phyloP scores from a whole-genome alignment of 345 rosid species.

The Citrus glauca region DNA sequence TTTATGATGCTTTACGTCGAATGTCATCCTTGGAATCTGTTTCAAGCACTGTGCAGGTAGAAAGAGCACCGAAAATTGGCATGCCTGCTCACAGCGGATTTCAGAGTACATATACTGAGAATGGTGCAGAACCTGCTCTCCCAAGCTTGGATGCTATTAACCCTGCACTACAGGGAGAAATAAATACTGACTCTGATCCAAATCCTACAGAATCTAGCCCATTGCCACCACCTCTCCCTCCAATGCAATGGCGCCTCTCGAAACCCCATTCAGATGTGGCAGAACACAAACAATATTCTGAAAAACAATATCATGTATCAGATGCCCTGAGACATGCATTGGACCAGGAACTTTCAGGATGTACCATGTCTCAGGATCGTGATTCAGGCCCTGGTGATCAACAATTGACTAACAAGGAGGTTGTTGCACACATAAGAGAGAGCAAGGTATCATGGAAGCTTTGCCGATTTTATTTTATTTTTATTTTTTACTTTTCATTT shows the following conservation, averaged over 20 bases:
- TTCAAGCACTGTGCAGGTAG: conserved; percentile 33
- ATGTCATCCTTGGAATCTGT: conserved; percentile 34
- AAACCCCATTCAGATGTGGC: conserved; percentile 32
- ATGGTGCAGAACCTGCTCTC: conserved; percentile 44
- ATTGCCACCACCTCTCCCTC: conserved; percentile 75
- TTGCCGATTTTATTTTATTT: background rate
- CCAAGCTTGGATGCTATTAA: conserved; percentile 49
- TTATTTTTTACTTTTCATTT: background rate
- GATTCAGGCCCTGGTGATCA: conserved; percentile 33
- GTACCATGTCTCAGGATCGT: conserved; percentile 29
- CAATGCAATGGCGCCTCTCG: conserved; percentile 59
- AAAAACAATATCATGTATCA: conserved; percentile 27
- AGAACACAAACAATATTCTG: conserved; percentile 30
- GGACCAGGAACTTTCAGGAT: conserved; percentile 28
- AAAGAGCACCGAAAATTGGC: conserved; percentile 13
- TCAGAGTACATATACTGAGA: conserved; percentile 20
- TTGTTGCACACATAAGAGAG: conserved; percentile 28
- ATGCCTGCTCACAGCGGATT: conserved; percentile 15
- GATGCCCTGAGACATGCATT: conserved; percentile 30
- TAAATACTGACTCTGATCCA: conserved; percentile 15
- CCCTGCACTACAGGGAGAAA: conserved; percentile 25
- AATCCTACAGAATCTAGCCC: conserved; percentile 34
- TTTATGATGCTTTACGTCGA: conserved; percentile 40
- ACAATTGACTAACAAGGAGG: conserved; percentile 29
- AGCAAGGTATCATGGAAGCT: conserved; percentile 43